Conservation (phyloP, 2,329 filamentous ascomycete species). For the Xylaria sp. region DNA sequence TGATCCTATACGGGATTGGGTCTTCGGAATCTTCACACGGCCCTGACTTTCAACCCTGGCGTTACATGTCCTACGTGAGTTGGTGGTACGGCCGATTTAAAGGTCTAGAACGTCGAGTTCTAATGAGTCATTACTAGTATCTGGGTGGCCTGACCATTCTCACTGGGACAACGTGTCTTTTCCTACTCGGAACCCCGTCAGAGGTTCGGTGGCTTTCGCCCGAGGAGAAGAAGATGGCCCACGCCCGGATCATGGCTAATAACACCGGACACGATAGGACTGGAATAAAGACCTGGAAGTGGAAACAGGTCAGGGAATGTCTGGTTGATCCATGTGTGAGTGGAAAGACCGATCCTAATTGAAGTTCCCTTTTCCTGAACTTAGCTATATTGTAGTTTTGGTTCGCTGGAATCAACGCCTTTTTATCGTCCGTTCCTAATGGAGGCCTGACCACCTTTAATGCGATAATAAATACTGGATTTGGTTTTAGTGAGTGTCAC, state of each 20-base stretch:
- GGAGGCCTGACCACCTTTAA: conserved; percentile 51
- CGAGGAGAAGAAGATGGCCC: conserved; percentile 52
- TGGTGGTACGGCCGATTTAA: conserved; percentile 10
- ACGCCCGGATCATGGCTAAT: conserved; percentile 50
- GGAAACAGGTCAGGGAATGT: conserved; percentile 52
- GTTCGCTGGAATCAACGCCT: conserved; percentile 52
- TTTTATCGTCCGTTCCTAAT: conserved; percentile 51
- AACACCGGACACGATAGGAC: conserved; percentile 53
- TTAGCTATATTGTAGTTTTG: conserved; percentile 46
- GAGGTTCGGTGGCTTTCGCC: conserved; percentile 52
- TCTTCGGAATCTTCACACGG: conserved; percentile 43
- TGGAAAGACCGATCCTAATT: neutral
- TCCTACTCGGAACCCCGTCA: conserved; percentile 52
- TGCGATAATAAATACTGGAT: conserved; percentile 50
- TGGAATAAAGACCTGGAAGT: conserved; percentile 52
- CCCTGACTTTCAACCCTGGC: conserved; percentile 50
- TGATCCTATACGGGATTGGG: conserved; percentile 53
- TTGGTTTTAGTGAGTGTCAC: conserved; percentile 50
- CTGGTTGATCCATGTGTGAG: conserved; percentile 49
- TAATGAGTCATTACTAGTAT: conserved; percentile 42
- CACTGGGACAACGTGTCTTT: conserved; percentile 48
- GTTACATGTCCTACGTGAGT: conserved; percentile 53
- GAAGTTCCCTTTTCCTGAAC: neutral
- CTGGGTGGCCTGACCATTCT: conserved; percentile 51
- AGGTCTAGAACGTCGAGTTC: neutral